These are phyloP conservation scores for Kazachstania africana DNA, from an alignment of 805 yeast species.

Conservation along the genomic window DNA sequence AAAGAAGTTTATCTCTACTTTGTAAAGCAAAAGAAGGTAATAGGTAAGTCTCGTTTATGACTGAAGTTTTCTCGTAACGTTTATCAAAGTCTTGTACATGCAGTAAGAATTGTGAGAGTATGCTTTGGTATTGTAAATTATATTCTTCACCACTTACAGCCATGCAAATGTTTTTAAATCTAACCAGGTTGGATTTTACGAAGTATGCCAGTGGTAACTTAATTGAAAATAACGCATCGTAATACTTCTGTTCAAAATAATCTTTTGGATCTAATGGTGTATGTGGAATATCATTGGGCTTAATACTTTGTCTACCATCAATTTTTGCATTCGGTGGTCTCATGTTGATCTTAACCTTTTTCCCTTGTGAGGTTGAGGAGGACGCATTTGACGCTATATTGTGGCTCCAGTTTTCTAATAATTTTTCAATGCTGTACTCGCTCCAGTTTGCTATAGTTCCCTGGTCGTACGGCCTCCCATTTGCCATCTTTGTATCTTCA, in stretches of 20 bases:
- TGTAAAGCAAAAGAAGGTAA: constrained; percentile 13
- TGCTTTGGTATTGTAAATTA: constrained; percentile 9
- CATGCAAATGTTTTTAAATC: constrained; percentile 35
- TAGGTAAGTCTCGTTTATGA: constrained; percentile 15
- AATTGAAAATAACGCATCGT: constrained; percentile 25
- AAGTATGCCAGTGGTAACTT: constrained; percentile 30
- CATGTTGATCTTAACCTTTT: background rate
- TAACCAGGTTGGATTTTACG: constrained; percentile 38
- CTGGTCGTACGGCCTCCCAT: background rate
- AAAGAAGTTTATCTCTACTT: constrained; percentile 11
- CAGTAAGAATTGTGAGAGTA: constrained; percentile 25
- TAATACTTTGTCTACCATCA: too few relatives aligned
- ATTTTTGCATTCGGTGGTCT: too few relatives aligned
- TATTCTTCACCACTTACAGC: constrained; percentile 7
- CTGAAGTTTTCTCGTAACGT: constrained; percentile 15
- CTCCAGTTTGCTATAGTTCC: background rate
- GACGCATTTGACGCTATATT: background rate
- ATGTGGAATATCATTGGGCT: background rate
- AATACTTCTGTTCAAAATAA: constrained; percentile 26
- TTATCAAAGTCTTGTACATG: constrained; percentile 31
- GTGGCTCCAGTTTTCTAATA: constrained; percentile 7
- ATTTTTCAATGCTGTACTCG: constrained; percentile 2
- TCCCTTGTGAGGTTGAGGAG: background rate
- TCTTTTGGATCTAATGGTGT: constrained; percentile 13
- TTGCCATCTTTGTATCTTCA: background rate